Conservation (phyloP, 2,329 filamentous ascomycete species). For the Hymenoscyphus fructigenus region DNA sequence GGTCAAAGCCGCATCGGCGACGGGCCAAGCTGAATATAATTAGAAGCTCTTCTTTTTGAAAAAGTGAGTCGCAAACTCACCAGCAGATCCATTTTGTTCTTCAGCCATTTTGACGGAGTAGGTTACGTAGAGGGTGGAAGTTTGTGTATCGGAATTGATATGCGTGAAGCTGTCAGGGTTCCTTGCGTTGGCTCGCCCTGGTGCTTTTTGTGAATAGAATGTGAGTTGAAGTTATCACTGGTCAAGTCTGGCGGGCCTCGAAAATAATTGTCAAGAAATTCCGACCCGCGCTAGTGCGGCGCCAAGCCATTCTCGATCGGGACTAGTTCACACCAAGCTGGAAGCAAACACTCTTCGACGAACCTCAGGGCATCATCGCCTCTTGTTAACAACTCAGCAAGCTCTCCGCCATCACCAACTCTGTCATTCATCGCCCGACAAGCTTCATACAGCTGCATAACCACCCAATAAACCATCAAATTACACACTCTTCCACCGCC, state of each 20-base stretch:
- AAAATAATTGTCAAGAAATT: slow-evolving; percentile 15
- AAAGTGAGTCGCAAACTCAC: slow-evolving; percentile 19
- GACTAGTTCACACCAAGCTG: slow-evolving; percentile 13
- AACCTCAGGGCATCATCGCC: slow-evolving; percentile 31
- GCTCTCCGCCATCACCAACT: slow-evolving; percentile 31
- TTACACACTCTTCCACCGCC: slow-evolving; percentile 39
- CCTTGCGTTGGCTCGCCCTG: slow-evolving; percentile 62
- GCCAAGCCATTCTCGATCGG: slow-evolving; percentile 5
- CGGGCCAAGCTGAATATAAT: slow-evolving; percentile 56
- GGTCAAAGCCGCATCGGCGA: slow-evolving; percentile 70
- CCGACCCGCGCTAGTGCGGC: neutral
- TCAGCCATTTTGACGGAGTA: slow-evolving; percentile 33
- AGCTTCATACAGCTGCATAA: slow-evolving; percentile 29
- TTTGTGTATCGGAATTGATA: neutral
- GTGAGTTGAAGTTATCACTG: neutral
- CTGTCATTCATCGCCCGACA: slow-evolving; percentile 25
- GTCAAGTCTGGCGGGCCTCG: neutral
- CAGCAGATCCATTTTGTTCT: slow-evolving; percentile 37
- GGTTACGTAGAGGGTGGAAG: neutral
- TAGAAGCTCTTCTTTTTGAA: slow-evolving; percentile 4
- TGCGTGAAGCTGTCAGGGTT: slow-evolving; percentile 46
- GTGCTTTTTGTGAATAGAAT: slow-evolving; percentile 30
- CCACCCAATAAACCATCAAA: slow-evolving; percentile 15
- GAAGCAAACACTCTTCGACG: slow-evolving; percentile 18
- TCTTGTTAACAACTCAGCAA: slow-evolving; percentile 28